Percentiles rank a stretch among this genome's conserved stretches.
phyloP scores from a whole-genome alignment of 2,329 filamentous ascomycete genomes.

The Berkeleyomyces rouxiae region DNA sequence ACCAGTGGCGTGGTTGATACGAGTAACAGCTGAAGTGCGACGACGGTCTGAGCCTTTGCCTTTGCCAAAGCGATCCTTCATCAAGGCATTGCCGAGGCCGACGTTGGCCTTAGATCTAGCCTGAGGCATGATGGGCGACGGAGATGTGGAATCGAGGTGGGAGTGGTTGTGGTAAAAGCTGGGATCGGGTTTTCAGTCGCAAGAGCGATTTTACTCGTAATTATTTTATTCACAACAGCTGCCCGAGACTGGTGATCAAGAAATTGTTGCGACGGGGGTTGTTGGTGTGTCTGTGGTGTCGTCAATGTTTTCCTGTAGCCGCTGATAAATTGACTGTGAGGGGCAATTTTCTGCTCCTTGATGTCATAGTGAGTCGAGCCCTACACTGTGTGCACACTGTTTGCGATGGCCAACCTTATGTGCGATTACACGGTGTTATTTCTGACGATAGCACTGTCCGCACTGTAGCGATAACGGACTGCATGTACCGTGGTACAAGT shows the following conservation, averaged over 20 bases:
- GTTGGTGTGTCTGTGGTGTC: not conserved
- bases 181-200: not conserved
- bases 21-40: slow-evolving; percentile 41
- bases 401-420: not conserved
- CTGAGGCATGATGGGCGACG: slow-evolving; percentile 32
- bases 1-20: slow-evolving; percentile 64
- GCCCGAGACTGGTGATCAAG: no score
- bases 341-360: slow-evolving; percentile 13
- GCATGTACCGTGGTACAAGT: not conserved
- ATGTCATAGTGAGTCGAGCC: slow-evolving; percentile 13
- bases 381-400: slow-evolving; percentile 12
- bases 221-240: no score
- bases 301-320: no score
- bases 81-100: slow-evolving; percentile 89
- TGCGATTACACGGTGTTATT: not conserved
- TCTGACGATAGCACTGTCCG: not conserved
- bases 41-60: slow-evolving; percentile 74
- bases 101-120: slow-evolving; percentile 92
- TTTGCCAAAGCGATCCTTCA: slow-evolving; percentile 97
- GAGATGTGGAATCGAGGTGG: not conserved
- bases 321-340: slow-evolving; percentile 13
- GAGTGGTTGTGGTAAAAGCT: not conserved
- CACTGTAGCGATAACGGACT: slow-evolving; percentile 1
- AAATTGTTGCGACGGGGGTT: not conserved
- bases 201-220: not conserved